phyloP scores from a whole-genome alignment of 768 basidiomycete genomes.

The Termitomyces sp. region DNA sequence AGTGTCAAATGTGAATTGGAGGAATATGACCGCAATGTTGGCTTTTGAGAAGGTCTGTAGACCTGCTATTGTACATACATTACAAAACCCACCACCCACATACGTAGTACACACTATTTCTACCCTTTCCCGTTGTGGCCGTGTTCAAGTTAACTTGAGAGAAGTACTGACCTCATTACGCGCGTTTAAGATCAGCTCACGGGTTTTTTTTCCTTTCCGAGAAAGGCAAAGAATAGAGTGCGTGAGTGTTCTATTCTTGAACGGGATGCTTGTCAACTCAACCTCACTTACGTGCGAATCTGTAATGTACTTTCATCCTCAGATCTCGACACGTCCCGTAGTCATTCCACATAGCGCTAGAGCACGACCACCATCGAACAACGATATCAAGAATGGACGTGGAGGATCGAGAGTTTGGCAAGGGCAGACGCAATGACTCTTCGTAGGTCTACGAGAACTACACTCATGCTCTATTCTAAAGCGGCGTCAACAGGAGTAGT shows the following conservation, averaged over 20 bases:
- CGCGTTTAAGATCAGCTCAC: background rate
- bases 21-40: background rate
- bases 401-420: conserved; percentile 29
- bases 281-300: background rate
- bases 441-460: conserved; percentile 23
- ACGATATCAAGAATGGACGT: conserved; percentile 12
- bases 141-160: too few relatives aligned
- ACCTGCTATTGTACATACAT: background rate
- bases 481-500: conserved; percentile 39
- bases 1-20: background rate
- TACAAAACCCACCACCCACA: background rate
- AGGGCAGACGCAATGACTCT: conserved; percentile 34
- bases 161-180: background rate
- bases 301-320: conserved; percentile 3
- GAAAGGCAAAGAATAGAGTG: background rate
- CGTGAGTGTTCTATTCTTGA: background rate
- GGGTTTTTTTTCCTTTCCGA: conserved; percentile 1
- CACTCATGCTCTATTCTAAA: background rate
- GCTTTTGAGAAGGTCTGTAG: too few relatives aligned
- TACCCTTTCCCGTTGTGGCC: too few relatives aligned
- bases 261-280: background rate
- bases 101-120: too few relatives aligned
- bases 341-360: background rate
- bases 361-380: background rate
- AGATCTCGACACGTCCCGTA: background rate